Evolutionary conservation across 2,329 filamentous ascomycete species (phyloP).

Genomic region (Trichoderma sp.): DNA sequence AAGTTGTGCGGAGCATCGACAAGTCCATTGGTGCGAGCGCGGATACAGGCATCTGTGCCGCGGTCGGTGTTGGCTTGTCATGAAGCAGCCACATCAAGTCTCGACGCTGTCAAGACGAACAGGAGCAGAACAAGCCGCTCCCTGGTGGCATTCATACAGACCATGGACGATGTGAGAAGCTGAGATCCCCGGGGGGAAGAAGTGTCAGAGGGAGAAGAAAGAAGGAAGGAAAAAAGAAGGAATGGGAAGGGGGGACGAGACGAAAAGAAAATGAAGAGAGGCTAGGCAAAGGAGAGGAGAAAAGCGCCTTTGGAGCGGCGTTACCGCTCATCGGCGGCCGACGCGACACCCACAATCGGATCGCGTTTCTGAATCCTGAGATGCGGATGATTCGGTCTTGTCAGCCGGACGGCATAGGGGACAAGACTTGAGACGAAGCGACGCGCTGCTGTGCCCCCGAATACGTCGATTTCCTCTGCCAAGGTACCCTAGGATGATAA

Average conservation of each 20-base stretch:
- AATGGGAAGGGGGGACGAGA: background rate
- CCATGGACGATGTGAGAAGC: background rate
- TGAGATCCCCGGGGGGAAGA: background rate
- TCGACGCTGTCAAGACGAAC: background rate
- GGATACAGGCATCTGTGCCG: slow-evolving; percentile 24
- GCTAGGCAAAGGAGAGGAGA: background rate
- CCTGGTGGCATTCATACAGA: background rate
- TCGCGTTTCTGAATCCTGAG: background rate
- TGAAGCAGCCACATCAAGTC: slow-evolving; percentile 2
- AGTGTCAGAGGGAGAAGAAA: background rate
- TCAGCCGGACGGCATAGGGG: background rate
- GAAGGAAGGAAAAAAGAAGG: background rate
- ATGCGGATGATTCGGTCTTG: slow-evolving; percentile 14
- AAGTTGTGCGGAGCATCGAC: slow-evolving; percentile 11
- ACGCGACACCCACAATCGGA: slow-evolving; percentile 2
- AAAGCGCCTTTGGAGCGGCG: background rate
- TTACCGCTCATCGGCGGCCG: slow-evolving; percentile 10
- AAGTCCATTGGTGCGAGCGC: slow-evolving; percentile 8
- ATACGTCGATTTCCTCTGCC: background rate
- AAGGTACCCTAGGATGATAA: background rate
- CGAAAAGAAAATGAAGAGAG: background rate
- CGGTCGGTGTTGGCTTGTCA: slow-evolving; percentile 18
- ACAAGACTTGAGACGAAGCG: slow-evolving; percentile 1
- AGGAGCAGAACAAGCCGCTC: background rate
- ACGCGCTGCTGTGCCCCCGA: slow-evolving; percentile 6